These are phyloP conservation scores for Dillenia turbinata DNA, from an alignment of 164 flowering plant species.

Conservation along the genomic window DNA sequence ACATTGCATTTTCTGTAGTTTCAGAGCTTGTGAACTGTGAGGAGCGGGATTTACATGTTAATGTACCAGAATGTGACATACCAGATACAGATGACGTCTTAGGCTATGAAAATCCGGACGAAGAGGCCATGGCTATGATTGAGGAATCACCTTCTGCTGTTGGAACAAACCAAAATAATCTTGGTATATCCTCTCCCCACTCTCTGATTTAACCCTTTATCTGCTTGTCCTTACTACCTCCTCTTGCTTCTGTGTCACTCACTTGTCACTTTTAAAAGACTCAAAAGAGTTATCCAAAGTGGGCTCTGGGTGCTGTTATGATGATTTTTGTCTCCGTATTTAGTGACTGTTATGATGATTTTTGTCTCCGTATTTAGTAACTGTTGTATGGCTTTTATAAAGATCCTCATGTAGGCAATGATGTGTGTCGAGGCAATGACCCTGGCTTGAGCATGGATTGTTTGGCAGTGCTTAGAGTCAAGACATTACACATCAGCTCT, in stretches of 20 bases:
- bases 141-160: slow-evolving; percentile 81
- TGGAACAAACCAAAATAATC: not conserved
- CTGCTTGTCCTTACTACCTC: too few species aligned
- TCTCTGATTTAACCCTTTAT: too few species aligned
- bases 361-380: too few species aligned
- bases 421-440: slow-evolving; percentile 60
- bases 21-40: not conserved
- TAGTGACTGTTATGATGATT: too few species aligned
- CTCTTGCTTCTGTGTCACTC: too few species aligned
- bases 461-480: slow-evolving; percentile 66
- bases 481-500: slow-evolving; percentile 85
- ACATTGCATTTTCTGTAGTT: not conserved
- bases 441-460: slow-evolving; percentile 76
- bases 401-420: slow-evolving; percentile 55
- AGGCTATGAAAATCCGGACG: slow-evolving; percentile 69
- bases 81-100: slow-evolving; percentile 69
- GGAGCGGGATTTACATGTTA: too few species aligned
- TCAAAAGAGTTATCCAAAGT: too few species aligned
- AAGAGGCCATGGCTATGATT: slow-evolving; percentile 77
- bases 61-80: slow-evolving; percentile 19
- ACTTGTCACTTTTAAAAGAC: too few species aligned
- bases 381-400: too few species aligned
- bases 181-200: too few species aligned
- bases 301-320: too few species aligned
- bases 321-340: too few species aligned